These are phyloP conservation scores for Sporisorium exsertum DNA, from an alignment of 1,284 basidiomycete genomes.

Conservation along the genomic window DNA sequence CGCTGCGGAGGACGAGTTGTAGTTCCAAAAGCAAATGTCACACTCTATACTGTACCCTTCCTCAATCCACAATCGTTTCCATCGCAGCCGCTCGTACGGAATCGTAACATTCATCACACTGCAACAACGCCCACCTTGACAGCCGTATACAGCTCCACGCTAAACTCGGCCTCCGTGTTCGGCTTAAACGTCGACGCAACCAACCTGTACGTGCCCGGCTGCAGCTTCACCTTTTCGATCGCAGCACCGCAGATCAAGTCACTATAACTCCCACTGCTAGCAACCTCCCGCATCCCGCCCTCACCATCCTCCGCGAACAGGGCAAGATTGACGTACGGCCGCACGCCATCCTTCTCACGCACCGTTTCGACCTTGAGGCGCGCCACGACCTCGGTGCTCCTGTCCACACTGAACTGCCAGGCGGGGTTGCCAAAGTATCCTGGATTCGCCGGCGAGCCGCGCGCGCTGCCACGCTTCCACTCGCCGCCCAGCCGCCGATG, in stretches of 20 bases:
- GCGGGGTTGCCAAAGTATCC: slow-evolving; percentile 78
- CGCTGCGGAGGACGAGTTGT: neutral
- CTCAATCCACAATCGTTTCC: neutral
- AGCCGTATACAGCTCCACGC: slow-evolving; percentile 44
- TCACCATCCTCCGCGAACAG: slow-evolving; percentile 9
- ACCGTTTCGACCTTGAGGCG: slow-evolving; percentile 3
- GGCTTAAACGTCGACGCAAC: slow-evolving; percentile 39
- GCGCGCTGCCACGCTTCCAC: slow-evolving; percentile 75
- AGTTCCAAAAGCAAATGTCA: neutral
- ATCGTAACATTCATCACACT: neutral
- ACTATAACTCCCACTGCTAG: slow-evolving; percentile 37
- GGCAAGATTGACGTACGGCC: slow-evolving; percentile 40
- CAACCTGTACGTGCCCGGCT: slow-evolving; percentile 27
- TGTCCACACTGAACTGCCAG: slow-evolving; percentile 73
- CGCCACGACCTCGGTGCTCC: slow-evolving; percentile 1
- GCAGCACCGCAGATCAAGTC: slow-evolving; percentile 41
- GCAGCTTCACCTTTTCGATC: slow-evolving; percentile 23
- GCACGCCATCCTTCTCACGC: neutral
- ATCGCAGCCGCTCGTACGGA: no score
- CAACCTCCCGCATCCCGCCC: slow-evolving; percentile 17
- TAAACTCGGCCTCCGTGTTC: slow-evolving; percentile 25
- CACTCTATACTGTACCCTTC: neutral
- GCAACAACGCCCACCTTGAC: slow-evolving; percentile 20
- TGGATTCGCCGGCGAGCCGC: slow-evolving; percentile 77
- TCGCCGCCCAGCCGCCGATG: slow-evolving; percentile 75